phyloP scores from a whole-genome alignment of 106 monocot species.

The Dendrobium huoshanense region DNA sequence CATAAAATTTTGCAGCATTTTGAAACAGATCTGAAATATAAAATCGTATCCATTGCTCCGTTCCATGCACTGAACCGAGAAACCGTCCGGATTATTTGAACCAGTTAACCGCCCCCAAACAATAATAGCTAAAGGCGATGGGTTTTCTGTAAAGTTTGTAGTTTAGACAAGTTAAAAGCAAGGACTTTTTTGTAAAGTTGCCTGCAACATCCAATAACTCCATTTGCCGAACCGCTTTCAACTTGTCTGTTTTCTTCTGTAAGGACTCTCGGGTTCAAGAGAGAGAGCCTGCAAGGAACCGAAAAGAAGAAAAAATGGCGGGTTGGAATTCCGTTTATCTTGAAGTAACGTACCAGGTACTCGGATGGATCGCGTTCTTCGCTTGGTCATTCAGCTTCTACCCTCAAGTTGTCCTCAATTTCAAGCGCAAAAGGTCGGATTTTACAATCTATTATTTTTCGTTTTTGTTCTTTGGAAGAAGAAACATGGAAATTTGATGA shows the following conservation, averaged over 20 bases:
- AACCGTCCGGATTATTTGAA: not conserved
- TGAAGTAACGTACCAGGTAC: constrained; percentile 57
- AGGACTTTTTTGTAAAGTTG: not conserved
- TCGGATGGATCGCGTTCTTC: constrained; percentile 89
- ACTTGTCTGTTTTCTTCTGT: not conserved
- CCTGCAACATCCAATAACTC: not conserved
- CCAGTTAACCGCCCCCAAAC: not conserved
- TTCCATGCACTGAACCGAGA: constrained; percentile 10
- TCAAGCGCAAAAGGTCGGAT: constrained; percentile 60
- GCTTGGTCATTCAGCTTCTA: constrained; percentile 96
- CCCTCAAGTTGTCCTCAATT: constrained; percentile 89
- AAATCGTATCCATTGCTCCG: not conserved
- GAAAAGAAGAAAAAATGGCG: constrained; percentile 25
- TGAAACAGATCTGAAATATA: no score
- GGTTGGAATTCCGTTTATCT: constrained; percentile 57
- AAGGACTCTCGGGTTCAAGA: not conserved
- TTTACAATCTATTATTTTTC: not conserved
- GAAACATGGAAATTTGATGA: constrained; percentile 8
- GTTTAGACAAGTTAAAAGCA: not conserved
- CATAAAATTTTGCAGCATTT: no score
- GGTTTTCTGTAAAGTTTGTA: not conserved
- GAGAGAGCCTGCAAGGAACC: not conserved
- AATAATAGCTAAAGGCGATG: not conserved
- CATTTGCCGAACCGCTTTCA: not conserved
- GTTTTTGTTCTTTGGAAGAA: not conserved